phyloP scores from a whole-genome alignment of 1,284 basidiomycete species.

The Sanghuangporus weigelae region DNA sequence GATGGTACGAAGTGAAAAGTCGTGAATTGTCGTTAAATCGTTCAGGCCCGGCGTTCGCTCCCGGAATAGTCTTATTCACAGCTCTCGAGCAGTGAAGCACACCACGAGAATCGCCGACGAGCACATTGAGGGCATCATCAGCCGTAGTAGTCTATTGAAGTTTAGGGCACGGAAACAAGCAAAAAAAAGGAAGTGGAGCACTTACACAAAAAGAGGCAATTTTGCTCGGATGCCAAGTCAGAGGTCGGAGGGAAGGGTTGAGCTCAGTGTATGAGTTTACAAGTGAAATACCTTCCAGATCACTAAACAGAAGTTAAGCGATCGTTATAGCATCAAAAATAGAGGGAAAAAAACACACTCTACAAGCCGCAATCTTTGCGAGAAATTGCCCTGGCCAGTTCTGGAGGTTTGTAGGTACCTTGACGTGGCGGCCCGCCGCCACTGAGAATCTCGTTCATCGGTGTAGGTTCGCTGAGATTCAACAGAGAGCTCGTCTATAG shows the following conservation, averaged over 20 bases:
- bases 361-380: not conserved
- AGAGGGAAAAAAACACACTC: not conserved
- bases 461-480: not conserved
- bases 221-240: not conserved
- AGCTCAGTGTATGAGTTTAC: not conserved
- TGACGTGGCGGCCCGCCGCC: not conserved
- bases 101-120: constrained; percentile 8
- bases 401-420: not conserved
- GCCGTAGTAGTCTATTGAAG: not conserved
- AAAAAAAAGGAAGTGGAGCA: not conserved
- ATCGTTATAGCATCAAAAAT: not conserved
- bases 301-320: not conserved
- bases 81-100: constrained; percentile 3
- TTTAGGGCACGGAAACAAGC: not conserved
- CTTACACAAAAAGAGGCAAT: constrained; percentile 8
- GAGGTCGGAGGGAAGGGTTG: constrained; percentile 1
- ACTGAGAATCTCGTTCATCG: not conserved
- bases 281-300: constrained; percentile 4
- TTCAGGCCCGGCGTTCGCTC: not conserved
- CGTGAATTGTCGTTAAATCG: constrained; percentile 11
- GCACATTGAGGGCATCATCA: constrained; percentile 9
- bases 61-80: not conserved
- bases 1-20: constrained; percentile 11
- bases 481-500: not conserved
- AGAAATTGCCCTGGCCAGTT: not conserved